Evolutionary conservation across 352 stramenopile genomes (phyloP).

Genomic region (Phytophthora palmivora): DNA sequence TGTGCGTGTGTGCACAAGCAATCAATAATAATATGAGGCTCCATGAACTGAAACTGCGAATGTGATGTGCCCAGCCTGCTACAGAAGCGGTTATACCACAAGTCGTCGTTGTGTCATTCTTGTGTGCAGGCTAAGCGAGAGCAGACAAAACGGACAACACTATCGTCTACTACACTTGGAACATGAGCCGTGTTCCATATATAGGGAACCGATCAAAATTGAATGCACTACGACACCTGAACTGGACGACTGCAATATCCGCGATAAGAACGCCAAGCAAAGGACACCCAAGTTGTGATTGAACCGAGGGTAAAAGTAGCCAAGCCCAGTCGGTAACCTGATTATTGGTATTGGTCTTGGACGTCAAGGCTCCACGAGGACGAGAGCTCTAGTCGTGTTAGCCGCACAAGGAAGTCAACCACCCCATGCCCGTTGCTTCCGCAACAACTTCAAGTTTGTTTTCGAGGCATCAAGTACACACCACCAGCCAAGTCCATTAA

Average conservation of each 20-base stretch:
- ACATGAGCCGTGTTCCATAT: conserved; percentile 12
- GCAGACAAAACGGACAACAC: background rate
- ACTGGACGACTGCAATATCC: conserved; percentile 19
- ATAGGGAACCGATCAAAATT: conserved; percentile 4
- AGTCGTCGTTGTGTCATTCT: too few relatives aligned
- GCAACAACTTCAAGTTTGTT: conserved; percentile 16
- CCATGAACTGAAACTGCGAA: conserved; percentile 4
- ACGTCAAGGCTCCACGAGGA: conserved; percentile 12
- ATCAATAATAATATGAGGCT: conserved; percentile 33
- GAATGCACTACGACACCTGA: conserved; percentile 5
- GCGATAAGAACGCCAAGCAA: conserved; percentile 38
- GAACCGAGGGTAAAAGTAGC: conserved; percentile 9
- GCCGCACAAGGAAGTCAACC: conserved; percentile 16
- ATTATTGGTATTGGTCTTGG: conserved; percentile 9
- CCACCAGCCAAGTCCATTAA: conserved; percentile 3
- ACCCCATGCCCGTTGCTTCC: conserved; percentile 24
- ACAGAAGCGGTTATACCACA: too few relatives aligned
- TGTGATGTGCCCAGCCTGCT: too few relatives aligned
- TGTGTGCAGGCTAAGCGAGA: background rate
- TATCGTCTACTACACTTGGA: background rate
- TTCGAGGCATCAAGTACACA: conserved; percentile 11
- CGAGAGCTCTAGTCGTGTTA: conserved; percentile 12
- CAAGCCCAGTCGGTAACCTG: conserved; percentile 10
- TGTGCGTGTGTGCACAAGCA: conserved; percentile 5
- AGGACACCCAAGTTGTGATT: background rate